Conservation (phyloP, 2,329 filamentous ascomycete genomes). For the Proliferodiscus dingleyae region DNA sequence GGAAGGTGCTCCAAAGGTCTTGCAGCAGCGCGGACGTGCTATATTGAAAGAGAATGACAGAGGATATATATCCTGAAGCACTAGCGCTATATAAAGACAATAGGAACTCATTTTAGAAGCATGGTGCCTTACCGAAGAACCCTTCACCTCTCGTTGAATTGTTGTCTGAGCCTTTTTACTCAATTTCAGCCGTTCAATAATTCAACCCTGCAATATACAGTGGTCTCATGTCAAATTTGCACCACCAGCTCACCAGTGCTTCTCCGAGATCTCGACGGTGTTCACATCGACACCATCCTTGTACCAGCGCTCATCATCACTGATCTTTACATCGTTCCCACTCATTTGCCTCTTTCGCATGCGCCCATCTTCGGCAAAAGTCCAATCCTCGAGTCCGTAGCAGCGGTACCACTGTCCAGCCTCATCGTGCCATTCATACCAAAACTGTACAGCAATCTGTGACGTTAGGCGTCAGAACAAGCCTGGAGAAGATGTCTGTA, state of each 20-base stretch:
- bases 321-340: conserved; percentile 64
- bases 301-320: conserved; percentile 62
- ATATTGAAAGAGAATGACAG: too few species aligned
- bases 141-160: too few species aligned
- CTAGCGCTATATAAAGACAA: too few species aligned
- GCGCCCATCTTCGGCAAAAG: conserved; percentile 62
- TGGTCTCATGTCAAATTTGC: too few species aligned
- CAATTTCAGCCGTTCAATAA: too few species aligned
- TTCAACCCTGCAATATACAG: too few species aligned
- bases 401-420: conserved; percentile 78
- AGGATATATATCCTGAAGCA: too few species aligned
- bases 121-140: too few species aligned
- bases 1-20: too few species aligned
- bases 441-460: conserved; percentile 80
- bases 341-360: conserved; percentile 76
- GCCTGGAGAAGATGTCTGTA: not conserved
- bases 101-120: too few species aligned
- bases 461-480: not conserved
- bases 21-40: too few species aligned
- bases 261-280: conserved; percentile 58
- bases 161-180: too few species aligned
- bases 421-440: conserved; percentile 67
- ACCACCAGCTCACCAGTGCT: conserved; percentile 65
- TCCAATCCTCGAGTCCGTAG: conserved; percentile 80
- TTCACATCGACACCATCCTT: conserved; percentile 65